Base-by-base conservation (phyloP, 2,329 filamentous ascomycete species). In the Trichophyton benhamiae region DNA sequence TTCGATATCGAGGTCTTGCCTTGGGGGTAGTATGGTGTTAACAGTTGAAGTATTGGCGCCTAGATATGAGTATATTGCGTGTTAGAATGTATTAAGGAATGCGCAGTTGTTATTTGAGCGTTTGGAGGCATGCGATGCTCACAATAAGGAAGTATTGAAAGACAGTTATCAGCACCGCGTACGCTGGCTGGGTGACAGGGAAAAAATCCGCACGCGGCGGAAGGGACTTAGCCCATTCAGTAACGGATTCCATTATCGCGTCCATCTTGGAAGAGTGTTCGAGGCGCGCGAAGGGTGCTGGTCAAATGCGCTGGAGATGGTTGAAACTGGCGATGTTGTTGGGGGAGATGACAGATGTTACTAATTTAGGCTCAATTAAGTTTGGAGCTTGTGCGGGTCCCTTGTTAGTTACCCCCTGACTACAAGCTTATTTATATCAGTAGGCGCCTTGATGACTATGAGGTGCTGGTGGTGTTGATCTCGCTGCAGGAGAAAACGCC, bases 21-120 rank as follows among this genome's bases (percentile, higher is more conserved):
- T 78, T 92, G 90, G 58, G 89, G 89, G 73, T 96, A 94, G 82
- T 84, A 96, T 61, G 83, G 81, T n/a, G 81, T 76, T 61, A 86
- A 63, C 86, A 87, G 95, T 83, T 96, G 91, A 22, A 83, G 59
- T 1, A 84, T 81, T 0, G 86, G 86, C 65, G 90, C 70, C 90
- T 95, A 20, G 49, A 59, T n/a, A 44, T 30, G 36, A 30, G 25
- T n/a, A 15, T 11, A 15, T 53, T 38, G 33, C 9, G 33, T 9
- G 58, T 58, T 48, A 60, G 36, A 33, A 22, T 55, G 41, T 55
- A 11, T 59, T 57, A 2, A 55, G 27, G 27, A 22, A 3, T 48
- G 44, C 42, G 49, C 15, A 3, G 60, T 58, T 44, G 61, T 27
- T 58, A 62, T 52, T 42, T 3, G 3, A 25, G n/a, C 36, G 33